A percentile compares a stretch with the other conserved stretches of the same genome.
Evolutionary conservation across 2,329 filamentous ascomycete genomes (phyloP).

Genomic region (Raffaelea ambrosiae): DNA sequence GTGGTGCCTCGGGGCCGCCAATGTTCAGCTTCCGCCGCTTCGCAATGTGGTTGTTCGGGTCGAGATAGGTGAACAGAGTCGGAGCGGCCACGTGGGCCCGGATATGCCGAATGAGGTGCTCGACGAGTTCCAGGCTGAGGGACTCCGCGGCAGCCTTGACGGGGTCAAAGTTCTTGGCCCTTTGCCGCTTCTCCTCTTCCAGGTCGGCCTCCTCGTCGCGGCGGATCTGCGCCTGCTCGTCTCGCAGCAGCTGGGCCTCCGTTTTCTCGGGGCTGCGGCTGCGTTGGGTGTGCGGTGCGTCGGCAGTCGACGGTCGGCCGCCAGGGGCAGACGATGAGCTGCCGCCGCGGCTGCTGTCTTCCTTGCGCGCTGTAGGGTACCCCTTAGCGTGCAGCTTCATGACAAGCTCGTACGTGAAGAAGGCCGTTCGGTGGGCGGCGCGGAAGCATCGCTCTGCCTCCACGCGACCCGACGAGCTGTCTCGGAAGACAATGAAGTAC

Average conservation of each 20-base stretch:
- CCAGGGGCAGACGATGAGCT: constrained; percentile 11
- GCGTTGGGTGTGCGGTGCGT: constrained; percentile 13
- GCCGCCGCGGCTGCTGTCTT: constrained; percentile 21
- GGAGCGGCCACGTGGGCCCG: constrained; percentile 80
- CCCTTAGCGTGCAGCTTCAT: constrained; percentile 65
- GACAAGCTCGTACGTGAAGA: constrained; percentile 87
- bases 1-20: constrained; percentile 54
- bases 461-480: constrained; percentile 64
- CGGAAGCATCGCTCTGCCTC: constrained; percentile 76
- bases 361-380: not conserved
- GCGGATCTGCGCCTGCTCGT: constrained; percentile 55
- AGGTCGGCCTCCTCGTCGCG: constrained; percentile 73
- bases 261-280: constrained; percentile 22
- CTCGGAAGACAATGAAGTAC: constrained; percentile 87
- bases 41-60: constrained; percentile 70
- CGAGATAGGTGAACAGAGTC: constrained; percentile 69
- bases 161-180: constrained; percentile 86
- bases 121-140: constrained; percentile 70
- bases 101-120: constrained; percentile 83
- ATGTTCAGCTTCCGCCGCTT: constrained; percentile 76
- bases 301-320: too few species aligned
- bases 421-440: constrained; percentile 67
- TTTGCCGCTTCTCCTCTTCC: constrained; percentile 82
- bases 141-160: constrained; percentile 73
- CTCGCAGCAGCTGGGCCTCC: constrained; percentile 40